Percentiles rank a stretch among this genome's conserved stretches.
Evolutionary conservation across 306 rosid genomes (phyloP).

Genomic region (Glycine tomentella): DNA sequence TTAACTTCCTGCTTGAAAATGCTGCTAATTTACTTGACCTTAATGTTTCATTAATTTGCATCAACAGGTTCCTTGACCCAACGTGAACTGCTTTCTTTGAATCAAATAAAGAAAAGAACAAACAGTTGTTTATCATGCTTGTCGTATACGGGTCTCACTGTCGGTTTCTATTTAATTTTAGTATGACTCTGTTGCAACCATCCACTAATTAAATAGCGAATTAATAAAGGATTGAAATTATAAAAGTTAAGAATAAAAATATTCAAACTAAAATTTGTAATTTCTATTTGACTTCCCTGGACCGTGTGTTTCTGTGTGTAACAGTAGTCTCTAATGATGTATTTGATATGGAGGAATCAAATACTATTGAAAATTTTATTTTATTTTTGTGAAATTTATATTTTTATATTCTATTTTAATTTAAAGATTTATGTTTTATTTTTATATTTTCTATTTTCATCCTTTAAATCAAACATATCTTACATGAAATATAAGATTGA

Average conservation of each 20-base stretch:
- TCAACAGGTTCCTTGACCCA: background rate
- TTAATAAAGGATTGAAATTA: background rate
- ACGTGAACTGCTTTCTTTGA: no score
- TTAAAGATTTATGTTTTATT: no score
- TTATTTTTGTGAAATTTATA: no score
- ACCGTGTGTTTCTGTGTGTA: no score
- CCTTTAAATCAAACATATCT: no score
- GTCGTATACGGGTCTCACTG: background rate
- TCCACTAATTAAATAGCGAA: background rate
- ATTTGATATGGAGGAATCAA: no score
- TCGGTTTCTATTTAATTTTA: background rate
- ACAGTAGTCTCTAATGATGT: no score
- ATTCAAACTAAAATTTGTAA: background rate
- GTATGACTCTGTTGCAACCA: background rate
- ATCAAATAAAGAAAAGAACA: background rate
- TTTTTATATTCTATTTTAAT: no score
- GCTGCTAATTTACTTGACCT: constrained; percentile 24
- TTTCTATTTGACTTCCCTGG: background rate
- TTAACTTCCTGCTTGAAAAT: background rate
- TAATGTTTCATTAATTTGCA: constrained; percentile 1
- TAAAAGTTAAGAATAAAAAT: background rate
- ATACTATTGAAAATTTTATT: no score
- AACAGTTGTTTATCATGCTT: background rate
- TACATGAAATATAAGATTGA: no score
- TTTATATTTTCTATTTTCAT: no score